Percentiles rank a stretch among this genome's conserved stretches.
phyloP scores from a whole-genome alignment of 176 grass and related monocot genomes.

The Olyra latifolia region DNA sequence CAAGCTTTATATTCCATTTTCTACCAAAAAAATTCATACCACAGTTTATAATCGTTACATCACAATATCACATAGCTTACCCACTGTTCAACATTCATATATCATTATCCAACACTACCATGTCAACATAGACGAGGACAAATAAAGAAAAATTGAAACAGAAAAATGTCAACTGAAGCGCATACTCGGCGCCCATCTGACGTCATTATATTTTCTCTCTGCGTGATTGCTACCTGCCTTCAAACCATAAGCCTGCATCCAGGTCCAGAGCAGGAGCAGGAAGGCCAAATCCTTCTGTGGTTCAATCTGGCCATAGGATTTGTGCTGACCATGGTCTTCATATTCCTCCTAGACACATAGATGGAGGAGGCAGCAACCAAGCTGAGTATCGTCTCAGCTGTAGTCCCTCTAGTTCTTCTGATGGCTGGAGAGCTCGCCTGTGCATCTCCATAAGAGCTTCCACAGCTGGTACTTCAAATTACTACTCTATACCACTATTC shows the following conservation, averaged over 20 bases:
- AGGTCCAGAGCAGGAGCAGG: neutral
- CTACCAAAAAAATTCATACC: neutral
- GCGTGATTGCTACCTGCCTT: neutral
- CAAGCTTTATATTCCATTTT: neutral
- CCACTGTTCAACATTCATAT: neutral
- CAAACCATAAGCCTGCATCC: neutral
- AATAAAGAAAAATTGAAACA: neutral
- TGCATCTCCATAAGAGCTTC: neutral
- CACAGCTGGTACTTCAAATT: too few relatives aligned
- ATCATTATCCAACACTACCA: neutral
- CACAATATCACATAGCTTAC: neutral
- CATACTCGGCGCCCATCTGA: neutral
- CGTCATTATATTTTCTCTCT: neutral
- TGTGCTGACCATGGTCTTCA: neutral
- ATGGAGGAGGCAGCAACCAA: neutral
- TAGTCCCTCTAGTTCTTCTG: neutral
- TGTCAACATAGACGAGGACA: neutral
- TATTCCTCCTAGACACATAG: neutral
- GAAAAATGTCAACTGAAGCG: constrained; percentile 17
- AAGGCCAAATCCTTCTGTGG: neutral
- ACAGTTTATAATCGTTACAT: neutral
- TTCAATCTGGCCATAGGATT: neutral
- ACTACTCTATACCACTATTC: too few relatives aligned
- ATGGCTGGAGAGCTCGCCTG: neutral
- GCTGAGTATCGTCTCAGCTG: neutral